phyloP scores from a whole-genome alignment of 1,139 yeast species.

The Kurtzmaniella quercitrusa region DNA sequence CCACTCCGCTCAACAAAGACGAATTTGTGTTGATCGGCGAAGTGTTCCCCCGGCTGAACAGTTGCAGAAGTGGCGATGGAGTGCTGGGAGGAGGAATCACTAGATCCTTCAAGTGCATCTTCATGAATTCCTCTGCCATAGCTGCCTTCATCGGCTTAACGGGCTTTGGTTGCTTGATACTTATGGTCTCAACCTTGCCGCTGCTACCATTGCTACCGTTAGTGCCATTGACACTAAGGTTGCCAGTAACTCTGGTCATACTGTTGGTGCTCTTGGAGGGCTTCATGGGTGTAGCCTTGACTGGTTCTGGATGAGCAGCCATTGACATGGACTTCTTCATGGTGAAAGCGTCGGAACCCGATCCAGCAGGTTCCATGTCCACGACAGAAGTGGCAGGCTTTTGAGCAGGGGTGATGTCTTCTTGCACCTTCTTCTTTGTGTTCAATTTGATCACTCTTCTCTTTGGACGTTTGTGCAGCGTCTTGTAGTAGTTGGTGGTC shows the following conservation, averaged over 20 bases:
- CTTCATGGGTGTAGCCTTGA: background rate
- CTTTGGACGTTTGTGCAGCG: constrained; percentile 36
- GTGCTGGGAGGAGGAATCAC: constrained; percentile 4
- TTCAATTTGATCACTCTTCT: constrained; percentile 45
- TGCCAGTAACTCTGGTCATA: background rate
- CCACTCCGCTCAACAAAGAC: constrained; percentile 26
- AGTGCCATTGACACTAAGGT: background rate
- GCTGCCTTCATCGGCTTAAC: constrained; percentile 12
- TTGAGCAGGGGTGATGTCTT: background rate
- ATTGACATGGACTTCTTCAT: background rate
- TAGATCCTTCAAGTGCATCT: constrained; percentile 5
- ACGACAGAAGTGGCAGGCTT: background rate
- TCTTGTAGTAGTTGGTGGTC: constrained; percentile 34
- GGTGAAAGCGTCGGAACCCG: constrained; percentile 4
- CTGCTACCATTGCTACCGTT: background rate
- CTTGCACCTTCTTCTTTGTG: constrained; percentile 13
- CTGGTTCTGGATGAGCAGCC: background rate
- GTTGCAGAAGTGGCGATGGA: constrained; percentile 4
- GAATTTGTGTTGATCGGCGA: constrained; percentile 14
- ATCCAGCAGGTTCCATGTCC: constrained; percentile 3
- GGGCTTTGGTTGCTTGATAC: constrained; percentile 25
- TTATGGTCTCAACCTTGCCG: background rate
- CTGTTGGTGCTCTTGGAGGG: background rate
- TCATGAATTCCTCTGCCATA: constrained; percentile 12
- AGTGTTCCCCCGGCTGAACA: constrained; percentile 7